phyloP scores from a whole-genome alignment of 2,329 filamentous ascomycete species.

The Cercospora canescens region DNA sequence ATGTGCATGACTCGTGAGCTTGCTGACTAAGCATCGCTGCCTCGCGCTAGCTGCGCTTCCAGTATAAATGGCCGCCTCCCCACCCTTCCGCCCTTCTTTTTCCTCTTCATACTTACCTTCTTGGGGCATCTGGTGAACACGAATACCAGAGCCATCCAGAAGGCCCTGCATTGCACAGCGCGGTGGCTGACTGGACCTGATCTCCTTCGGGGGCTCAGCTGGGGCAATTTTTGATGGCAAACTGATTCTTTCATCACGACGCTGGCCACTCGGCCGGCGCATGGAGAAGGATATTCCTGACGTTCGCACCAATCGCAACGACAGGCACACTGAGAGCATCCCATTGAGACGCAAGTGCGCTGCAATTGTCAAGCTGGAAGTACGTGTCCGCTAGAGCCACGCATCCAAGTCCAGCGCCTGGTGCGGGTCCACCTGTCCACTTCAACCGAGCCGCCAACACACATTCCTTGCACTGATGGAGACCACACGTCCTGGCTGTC shows the following conservation, averaged over 20 bases:
- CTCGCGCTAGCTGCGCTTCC: background rate
- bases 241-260: background rate
- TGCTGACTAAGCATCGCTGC: background rate
- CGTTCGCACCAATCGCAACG: too few relatives aligned
- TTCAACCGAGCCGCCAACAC: background rate
- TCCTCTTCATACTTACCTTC: constrained; percentile 1
- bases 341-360: too few relatives aligned
- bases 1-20: background rate
- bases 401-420: too few relatives aligned
- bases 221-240: constrained; percentile 7
- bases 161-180: constrained; percentile 15
- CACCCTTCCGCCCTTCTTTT: background rate
- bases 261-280: background rate
- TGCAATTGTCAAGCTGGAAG: too few relatives aligned
- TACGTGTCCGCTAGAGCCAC: too few relatives aligned
- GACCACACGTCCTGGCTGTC: background rate
- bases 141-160: constrained; percentile 2
- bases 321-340: too few relatives aligned
- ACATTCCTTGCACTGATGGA: background rate
- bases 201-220: constrained; percentile 15
- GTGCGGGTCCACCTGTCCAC: background rate
- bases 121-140: constrained; percentile 3
- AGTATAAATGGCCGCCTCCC: background rate
- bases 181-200: constrained; percentile 2
- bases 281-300: constrained; percentile 6